Evolutionary conservation across 73 alveolate species (phyloP), one percentile per base, ranked within the genome.

Genomic region (Halteria grandinella): DNA sequence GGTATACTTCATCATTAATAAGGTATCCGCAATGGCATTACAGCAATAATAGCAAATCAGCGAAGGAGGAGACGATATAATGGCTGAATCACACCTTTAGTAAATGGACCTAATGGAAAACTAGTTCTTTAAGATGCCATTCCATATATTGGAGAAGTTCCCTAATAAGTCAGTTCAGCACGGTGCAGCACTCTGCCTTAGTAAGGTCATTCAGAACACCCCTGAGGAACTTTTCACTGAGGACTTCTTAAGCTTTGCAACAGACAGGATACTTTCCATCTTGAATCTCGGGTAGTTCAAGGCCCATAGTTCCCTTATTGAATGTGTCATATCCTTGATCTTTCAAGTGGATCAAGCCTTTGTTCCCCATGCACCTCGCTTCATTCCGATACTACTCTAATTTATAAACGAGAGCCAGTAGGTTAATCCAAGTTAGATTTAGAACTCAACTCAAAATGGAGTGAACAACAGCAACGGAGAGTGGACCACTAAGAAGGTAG

Each of bases 291-390:
- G 64, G 40, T 48, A 69, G 58, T 83, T 84, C 62, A 89, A 89
- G 76, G 94, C 97, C 23, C 75, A 83, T 72, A 23, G 79, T 14
- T 94, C 90, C 60, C 63, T 94, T 36, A 74, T 94, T 24, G 96
- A 94, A 57, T 85, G 96, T 33, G 52, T 91, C 25, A 92, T 94
- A 29, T 79, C 94, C 0, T 66, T 94, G 52, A 85, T 94, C 36
- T 75, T 94, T 27, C 95, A 95, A 0, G 94, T 95, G 41, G 97
- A 94, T 69, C 81, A 89, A 57, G 93, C 86, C 63, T 94, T 94
- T 76, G 87, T 86, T 37, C 97, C 96, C 25, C 91, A 75, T 72
- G 95, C 96, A 2, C 86, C 82, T 41, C 88, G 78, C 34, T 79
- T 89, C 74, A 66, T 94, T 29, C 96, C 96, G 36, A 85, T 77